Percentiles rank a stretch among this genome's conserved stretches.
These are phyloP conservation scores for Rhamnella rubrinervis DNA, from an alignment of 331 rosid species.

Conservation along the genomic window DNA sequence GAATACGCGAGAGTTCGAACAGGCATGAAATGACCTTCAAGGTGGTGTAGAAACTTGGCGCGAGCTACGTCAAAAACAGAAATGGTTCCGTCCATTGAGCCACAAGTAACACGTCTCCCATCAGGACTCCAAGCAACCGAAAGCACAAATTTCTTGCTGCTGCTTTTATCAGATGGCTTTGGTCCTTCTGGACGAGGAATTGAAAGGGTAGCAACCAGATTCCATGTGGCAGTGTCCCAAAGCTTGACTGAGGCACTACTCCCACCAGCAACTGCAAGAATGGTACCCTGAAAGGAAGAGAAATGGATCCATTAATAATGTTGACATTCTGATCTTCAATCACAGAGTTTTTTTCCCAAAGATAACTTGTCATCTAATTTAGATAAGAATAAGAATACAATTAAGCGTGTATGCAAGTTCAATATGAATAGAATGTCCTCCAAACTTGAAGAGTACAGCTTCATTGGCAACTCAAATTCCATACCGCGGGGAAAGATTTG, in stretches of 20 bases:
- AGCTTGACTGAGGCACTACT: slow-evolving; percentile 92
- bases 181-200: slow-evolving; percentile 90
- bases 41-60: slow-evolving; percentile 79
- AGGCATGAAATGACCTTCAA: slow-evolving; percentile 96
- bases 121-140: slow-evolving; percentile 96
- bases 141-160: slow-evolving; percentile 90
- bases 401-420: too few species aligned
- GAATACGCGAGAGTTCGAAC: slow-evolving; percentile 87
- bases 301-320: background rate
- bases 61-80: slow-evolving; percentile 79
- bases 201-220: slow-evolving; percentile 60
- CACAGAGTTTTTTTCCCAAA: too few species aligned
- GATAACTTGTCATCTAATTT: too few species aligned
- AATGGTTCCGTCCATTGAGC: slow-evolving; percentile 96
- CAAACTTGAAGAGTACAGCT: too few species aligned
- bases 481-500: too few species aligned
- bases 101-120: slow-evolving; percentile 83
- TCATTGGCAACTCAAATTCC: too few species aligned
- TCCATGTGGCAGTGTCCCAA: slow-evolving; percentile 94
- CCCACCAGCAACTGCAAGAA: slow-evolving; percentile 98
- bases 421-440: too few species aligned
- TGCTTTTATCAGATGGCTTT: slow-evolving; percentile 79
- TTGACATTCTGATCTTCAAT: too few species aligned
- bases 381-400: too few species aligned
- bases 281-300: slow-evolving; percentile 59